These are phyloP conservation scores for Solanum neorickii DNA, from an alignment of 257 asterid genomes.

Conservation along the genomic window DNA sequence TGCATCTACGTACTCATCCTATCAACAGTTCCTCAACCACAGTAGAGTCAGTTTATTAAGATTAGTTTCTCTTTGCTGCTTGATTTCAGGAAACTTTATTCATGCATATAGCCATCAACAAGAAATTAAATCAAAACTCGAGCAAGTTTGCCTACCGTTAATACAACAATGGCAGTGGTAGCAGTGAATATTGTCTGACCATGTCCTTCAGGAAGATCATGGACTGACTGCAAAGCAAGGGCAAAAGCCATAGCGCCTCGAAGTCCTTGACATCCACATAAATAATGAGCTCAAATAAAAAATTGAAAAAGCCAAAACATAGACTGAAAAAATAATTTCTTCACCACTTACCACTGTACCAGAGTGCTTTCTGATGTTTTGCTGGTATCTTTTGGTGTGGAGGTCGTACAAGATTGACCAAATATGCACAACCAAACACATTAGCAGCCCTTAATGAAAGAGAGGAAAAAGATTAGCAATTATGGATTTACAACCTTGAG, in stretches of 20 bases:
- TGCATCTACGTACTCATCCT: not conserved
- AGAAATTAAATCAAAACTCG: not conserved
- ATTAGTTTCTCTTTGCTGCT: not conserved
- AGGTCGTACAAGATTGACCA: conserved; percentile 88
- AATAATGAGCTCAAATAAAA: not conserved
- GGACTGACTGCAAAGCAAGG: conserved; percentile 88
- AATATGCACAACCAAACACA: conserved; percentile 93
- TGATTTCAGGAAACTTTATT: not conserved
- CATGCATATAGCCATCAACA: not conserved
- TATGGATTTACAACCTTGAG: conserved; percentile 1
- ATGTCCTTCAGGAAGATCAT: conserved; percentile 99
- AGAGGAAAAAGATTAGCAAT: conserved; percentile 3
- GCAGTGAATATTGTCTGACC: conserved; percentile 97
- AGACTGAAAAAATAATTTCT: not conserved
- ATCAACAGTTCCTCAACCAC: not conserved
- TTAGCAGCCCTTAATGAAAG: conserved; percentile 82
- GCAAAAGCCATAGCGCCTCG: conserved; percentile 99
- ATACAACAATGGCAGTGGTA: conserved; percentile 94
- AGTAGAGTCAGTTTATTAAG: not conserved
- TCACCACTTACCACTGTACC: conserved; percentile 83
- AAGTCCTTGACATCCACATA: conserved; percentile 52
- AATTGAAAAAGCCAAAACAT: not conserved
- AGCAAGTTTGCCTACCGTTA: conserved; percentile 39
- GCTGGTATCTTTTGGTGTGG: conserved; percentile 68
- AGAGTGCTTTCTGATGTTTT: conserved; percentile 97